Percentiles rank a stretch among this genome's conserved stretches.
phyloP scores from a whole-genome alignment of 768 basidiomycete genomes.

The Podaxis rugospora region DNA sequence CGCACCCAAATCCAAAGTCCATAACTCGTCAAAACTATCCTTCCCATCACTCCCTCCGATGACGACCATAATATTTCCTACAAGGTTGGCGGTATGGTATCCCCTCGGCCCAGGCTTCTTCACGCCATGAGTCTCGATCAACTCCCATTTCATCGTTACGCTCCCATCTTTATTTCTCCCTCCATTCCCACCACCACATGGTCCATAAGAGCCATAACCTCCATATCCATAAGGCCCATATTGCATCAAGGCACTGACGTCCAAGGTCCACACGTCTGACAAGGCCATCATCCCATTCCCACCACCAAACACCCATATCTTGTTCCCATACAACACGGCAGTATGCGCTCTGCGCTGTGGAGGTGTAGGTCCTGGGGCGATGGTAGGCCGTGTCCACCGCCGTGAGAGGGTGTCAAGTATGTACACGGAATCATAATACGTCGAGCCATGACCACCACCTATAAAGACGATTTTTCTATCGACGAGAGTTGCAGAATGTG shows the following conservation, averaged over 20 bases:
- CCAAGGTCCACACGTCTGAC: slow-evolving; percentile 87
- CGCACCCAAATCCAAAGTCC: slow-evolving; percentile 82
- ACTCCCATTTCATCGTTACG: slow-evolving; percentile 31
- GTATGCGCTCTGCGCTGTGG: slow-evolving; percentile 85
- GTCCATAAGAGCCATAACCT: slow-evolving; percentile 1
- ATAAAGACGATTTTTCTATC: slow-evolving; percentile 79
- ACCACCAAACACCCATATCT: slow-evolving; percentile 89
- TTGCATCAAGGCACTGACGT: slow-evolving; percentile 31
- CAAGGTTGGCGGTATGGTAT: slow-evolving; percentile 88
- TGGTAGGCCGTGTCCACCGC: slow-evolving; percentile 55
- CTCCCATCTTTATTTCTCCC: slow-evolving; percentile 7
- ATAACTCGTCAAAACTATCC: slow-evolving; percentile 85
- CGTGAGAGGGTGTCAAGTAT: slow-evolving; percentile 76
- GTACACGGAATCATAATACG: slow-evolving; percentile 81
- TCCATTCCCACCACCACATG: neutral
- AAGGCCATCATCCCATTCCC: slow-evolving; percentile 89
- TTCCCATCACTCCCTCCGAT: slow-evolving; percentile 90
- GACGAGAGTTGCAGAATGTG: slow-evolving; percentile 83
- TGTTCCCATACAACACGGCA: slow-evolving; percentile 64
- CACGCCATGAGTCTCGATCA: slow-evolving; percentile 47
- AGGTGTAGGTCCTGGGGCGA: slow-evolving; percentile 35
- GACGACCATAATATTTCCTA: slow-evolving; percentile 82
- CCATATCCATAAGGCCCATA: slow-evolving; percentile 10
- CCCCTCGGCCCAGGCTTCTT: slow-evolving; percentile 64
- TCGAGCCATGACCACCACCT: slow-evolving; percentile 81